These are phyloP conservation scores for Yamadazyma membranifaciens DNA, from an alignment of 1,139 yeast species.

Conservation along the genomic window DNA sequence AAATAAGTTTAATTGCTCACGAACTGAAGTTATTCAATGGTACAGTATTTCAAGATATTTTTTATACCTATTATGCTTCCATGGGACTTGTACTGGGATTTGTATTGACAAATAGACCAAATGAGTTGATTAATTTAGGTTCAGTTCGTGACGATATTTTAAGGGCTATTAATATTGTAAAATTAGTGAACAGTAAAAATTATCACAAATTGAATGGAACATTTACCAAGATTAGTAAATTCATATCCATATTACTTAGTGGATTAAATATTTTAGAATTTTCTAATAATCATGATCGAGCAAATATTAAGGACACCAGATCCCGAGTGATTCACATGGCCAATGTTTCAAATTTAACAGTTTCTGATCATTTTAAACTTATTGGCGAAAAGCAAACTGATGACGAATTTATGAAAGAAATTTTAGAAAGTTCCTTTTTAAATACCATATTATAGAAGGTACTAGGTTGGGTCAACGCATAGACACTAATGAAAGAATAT, in stretches of 20 bases:
- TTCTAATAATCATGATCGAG: neutral
- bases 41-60: constrained; percentile 10
- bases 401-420: constrained; percentile 2
- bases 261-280: constrained; percentile 11
- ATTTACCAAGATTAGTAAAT: constrained; percentile 9
- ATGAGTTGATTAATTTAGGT: neutral
- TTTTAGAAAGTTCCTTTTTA: constrained; percentile 2
- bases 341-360: neutral
- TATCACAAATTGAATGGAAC: constrained; percentile 8
- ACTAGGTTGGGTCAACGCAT: too few relatives aligned
- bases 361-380: neutral
- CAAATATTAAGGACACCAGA: neutral
- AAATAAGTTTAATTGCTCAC: constrained; percentile 1
- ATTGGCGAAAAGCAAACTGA: neutral
- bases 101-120: constrained; percentile 3
- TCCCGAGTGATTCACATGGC: constrained; percentile 8
- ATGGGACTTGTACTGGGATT: constrained; percentile 11
- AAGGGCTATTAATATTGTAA: constrained; percentile 6
- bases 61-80: constrained; percentile 9
- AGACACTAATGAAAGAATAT: too few relatives aligned
- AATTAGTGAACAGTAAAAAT: constrained; percentile 4
- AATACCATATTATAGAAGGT: too few relatives aligned
- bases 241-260: constrained; percentile 10
- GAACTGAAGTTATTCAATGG: constrained; percentile 8
- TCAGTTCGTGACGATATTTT: constrained; percentile 2